These are phyloP conservation scores for Carex myosuroides DNA, from an alignment of 176 grass and related monocot species.

Conservation along the genomic window DNA sequence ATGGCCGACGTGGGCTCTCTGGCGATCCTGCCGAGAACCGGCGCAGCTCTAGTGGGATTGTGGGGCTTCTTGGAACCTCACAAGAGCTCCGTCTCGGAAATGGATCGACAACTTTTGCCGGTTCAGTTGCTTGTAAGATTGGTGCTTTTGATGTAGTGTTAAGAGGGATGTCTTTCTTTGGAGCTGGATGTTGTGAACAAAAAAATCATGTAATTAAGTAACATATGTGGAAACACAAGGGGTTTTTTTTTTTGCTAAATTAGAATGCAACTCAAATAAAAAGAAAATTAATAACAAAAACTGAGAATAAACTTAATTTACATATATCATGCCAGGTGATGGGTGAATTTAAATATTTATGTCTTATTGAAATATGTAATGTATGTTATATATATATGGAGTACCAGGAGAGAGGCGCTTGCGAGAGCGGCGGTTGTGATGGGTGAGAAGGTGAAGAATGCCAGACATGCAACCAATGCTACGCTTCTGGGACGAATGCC, in stretches of 20 bases:
- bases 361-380: not conserved
- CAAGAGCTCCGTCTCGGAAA: constrained; percentile 36
- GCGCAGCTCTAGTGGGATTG: constrained; percentile 57
- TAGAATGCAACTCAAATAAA: not conserved
- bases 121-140: not conserved
- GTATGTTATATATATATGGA: not conserved
- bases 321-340: not conserved
- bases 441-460: constrained; percentile 68
- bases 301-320: not conserved
- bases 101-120: not conserved
- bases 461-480: constrained; percentile 82
- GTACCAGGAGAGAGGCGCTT: constrained; percentile 57
- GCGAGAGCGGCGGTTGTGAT: constrained; percentile 59
- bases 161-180: constrained; percentile 24
- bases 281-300: not conserved
- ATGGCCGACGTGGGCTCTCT: constrained; percentile 38
- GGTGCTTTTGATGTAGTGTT: constrained; percentile 1
- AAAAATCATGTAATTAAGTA: not conserved
- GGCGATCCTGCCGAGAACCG: constrained; percentile 11
- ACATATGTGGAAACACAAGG: not conserved
- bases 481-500: constrained; percentile 18
- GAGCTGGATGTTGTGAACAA: not conserved
- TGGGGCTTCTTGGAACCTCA: constrained; percentile 71
- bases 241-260: too few relatives aligned
- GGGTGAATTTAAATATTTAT: not conserved